A percentile compares a stretch with the other conserved stretches of the same genome.
phyloP scores from a whole-genome alignment of 306 rosid species.

The Lagenaria siceraria region DNA sequence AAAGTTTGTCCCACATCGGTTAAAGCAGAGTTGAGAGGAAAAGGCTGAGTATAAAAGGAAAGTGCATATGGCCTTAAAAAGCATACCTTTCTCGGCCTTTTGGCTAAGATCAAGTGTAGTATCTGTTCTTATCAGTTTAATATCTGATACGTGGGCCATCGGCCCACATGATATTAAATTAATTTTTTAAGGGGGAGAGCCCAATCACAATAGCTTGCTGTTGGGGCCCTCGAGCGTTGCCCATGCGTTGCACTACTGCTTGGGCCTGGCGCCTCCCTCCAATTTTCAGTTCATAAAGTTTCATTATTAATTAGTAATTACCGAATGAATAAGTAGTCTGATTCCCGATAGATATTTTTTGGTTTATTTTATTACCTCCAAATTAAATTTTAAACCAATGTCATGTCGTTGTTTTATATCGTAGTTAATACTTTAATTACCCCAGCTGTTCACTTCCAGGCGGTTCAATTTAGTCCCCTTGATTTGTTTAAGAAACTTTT shows the following conservation, averaged over 20 bases:
- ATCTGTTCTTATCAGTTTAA: slow-evolving; percentile 1
- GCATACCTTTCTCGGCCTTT: background rate
- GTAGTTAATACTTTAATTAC: no score
- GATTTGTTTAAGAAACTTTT: no score
- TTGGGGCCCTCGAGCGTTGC: background rate
- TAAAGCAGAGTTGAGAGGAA: background rate
- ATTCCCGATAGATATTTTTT: no score
- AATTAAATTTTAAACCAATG: no score
- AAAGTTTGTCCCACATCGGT: background rate
- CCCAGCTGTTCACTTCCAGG: no score
- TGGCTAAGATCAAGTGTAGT: slow-evolving; percentile 3
- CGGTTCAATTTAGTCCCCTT: no score
- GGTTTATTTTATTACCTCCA: no score
- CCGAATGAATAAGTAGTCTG: no score
- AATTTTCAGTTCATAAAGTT: no score
- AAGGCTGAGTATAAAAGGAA: background rate
- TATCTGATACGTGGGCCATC: slow-evolving; percentile 1
- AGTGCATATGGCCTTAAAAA: rapidly evolving
- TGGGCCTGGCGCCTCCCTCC: background rate
- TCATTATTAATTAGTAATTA: no score
- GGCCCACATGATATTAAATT: background rate
- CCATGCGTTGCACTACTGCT: background rate
- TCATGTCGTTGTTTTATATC: no score
- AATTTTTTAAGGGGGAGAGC: background rate
- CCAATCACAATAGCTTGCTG: background rate